phyloP scores from a whole-genome alignment of 2,329 filamentous ascomycete species.

The Stylonectria norvegica region DNA sequence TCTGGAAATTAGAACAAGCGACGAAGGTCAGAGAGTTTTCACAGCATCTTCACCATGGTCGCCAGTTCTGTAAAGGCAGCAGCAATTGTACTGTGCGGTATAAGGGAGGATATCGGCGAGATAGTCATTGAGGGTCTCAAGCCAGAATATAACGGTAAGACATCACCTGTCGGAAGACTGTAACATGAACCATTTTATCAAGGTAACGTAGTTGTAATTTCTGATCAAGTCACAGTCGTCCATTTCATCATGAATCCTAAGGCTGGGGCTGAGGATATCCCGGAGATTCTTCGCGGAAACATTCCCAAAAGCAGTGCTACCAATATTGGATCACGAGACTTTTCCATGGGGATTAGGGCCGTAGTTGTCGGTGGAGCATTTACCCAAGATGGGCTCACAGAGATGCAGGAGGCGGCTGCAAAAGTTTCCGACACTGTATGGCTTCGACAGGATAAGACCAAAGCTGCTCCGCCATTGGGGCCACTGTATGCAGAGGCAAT shows the following conservation, averaged over 20 bases:
- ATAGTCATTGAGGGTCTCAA: slow-evolving; percentile 22
- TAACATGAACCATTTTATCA: background rate
- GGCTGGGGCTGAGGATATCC: slow-evolving; percentile 18
- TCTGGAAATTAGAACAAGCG: too few species aligned
- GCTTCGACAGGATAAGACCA: slow-evolving; percentile 22
- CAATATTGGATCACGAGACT: slow-evolving; percentile 5
- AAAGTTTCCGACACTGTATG: slow-evolving; percentile 14
- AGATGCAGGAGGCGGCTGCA: slow-evolving; percentile 12
- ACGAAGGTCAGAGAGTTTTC: too few species aligned
- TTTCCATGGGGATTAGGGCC: slow-evolving; percentile 3
- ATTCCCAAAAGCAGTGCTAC: background rate
- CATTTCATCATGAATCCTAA: slow-evolving; percentile 20
- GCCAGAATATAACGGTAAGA: slow-evolving; percentile 26
- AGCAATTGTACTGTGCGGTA: slow-evolving; percentile 25
- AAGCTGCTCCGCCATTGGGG: slow-evolving; percentile 21
- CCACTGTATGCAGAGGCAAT: slow-evolving; percentile 27
- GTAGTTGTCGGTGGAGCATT: slow-evolving; percentile 25
- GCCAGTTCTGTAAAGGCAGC: too few species aligned
- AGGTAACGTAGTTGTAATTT: background rate
- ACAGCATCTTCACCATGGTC: too few species aligned
- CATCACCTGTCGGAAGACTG: background rate
- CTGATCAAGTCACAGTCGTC: slow-evolving; percentile 11
- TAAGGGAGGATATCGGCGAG: slow-evolving; percentile 20
- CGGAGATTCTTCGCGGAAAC: slow-evolving; percentile 14
- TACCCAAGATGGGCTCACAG: slow-evolving; percentile 4